These are phyloP conservation scores for Phytophthora aleatoria DNA, from an alignment of 352 stramenopile genomes.

Conservation along the genomic window DNA sequence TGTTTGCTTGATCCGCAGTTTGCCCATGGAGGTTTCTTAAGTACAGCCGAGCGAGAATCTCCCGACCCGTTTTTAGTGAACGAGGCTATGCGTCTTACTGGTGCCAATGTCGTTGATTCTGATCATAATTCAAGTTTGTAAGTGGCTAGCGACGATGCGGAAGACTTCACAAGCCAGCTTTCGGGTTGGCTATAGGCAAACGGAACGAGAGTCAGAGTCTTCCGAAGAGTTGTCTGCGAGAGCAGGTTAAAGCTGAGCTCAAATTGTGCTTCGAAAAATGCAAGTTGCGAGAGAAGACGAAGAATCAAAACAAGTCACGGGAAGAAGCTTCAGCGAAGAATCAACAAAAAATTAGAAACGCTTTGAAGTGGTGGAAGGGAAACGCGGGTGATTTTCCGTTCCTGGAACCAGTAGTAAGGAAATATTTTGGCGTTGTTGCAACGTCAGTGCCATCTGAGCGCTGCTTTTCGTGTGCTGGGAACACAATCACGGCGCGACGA, in stretches of 20 bases:
- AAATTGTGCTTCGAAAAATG: slow-evolving; percentile 9
- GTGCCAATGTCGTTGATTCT: not conserved
- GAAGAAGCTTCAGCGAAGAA: not conserved
- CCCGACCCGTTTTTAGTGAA: slow-evolving; percentile 1
- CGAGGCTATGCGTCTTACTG: slow-evolving; percentile 11
- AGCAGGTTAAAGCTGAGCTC: slow-evolving; percentile 4
- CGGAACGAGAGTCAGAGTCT: not conserved
- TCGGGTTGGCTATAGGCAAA: not conserved
- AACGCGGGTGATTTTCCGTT: slow-evolving; percentile 13
- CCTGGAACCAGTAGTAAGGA: slow-evolving; percentile 9
- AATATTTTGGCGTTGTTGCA: slow-evolving; percentile 14
- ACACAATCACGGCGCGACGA: slow-evolving; percentile 7
- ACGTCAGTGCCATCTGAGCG: slow-evolving; percentile 18
- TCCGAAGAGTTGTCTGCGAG: slow-evolving; percentile 7
- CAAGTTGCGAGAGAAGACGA: slow-evolving; percentile 1
- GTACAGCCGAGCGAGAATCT: not conserved
- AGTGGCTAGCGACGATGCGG: slow-evolving; percentile 5
- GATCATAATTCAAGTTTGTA: slow-evolving; percentile 10
- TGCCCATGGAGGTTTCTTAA: not conserved
- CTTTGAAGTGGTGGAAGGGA: slow-evolving; percentile 13
- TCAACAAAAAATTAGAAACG: slow-evolving; percentile 7
- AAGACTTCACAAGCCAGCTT: slow-evolving; percentile 7
- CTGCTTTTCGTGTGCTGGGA: slow-evolving; percentile 20
- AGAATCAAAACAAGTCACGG: slow-evolving; percentile 1
- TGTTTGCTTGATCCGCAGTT: slow-evolving; percentile 10